Evolutionary conservation across 2,329 filamentous ascomycete genomes (phyloP), one percentile per base, ranked within the genome.

Genomic region (Aureobasidium sp.): DNA sequence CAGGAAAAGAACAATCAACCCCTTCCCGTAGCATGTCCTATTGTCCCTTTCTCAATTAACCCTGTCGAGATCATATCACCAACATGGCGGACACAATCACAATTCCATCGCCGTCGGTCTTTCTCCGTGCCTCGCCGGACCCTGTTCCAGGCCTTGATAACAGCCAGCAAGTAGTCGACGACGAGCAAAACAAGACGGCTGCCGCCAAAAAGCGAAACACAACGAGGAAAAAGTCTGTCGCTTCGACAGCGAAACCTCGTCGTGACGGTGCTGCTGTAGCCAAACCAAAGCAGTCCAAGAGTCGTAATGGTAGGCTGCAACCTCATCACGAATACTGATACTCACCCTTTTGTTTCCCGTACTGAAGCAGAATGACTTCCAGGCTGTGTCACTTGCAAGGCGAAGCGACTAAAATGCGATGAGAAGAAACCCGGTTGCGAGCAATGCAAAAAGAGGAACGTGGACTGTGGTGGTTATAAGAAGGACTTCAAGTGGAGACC

Each of bases 401-500:
- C 83, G 65, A 89, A 89, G 74, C 79, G 87, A 63, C 76, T 90
- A 59, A 90, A 89, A 75, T 90, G 87, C 74, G 87, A 89, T 71
- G 87, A 90, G 76, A 84, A 82, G 50, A 88, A 89, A 67, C 87
- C 87, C 0, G 80, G 78, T 26, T 89, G 87, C 68, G 78, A 83
- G 63, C 86, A 89, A 75, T 89, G 87, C 70, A 78, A 83, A 50
- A 83, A 83, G 67, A 79, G 87, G 59, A 84, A 82, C 65, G 86
- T 89, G 26, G 71, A 77, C 3, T 90, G 87, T 70, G 87, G 86
- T 63, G 87, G 87, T 39, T 90, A 89, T 74, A 87, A 85, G 72
- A 90, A 88, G 71, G 84, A 88, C 71, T 89, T 88, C 76, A 89
- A 89, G 78, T 90, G 87, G 87, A 79, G 85, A 58, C 81, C 85